Percentiles rank a stretch among this genome's conserved stretches.
Conservation (phyloP, 2,329 filamentous ascomycete species). For the Penicillium sp. region DNA sequence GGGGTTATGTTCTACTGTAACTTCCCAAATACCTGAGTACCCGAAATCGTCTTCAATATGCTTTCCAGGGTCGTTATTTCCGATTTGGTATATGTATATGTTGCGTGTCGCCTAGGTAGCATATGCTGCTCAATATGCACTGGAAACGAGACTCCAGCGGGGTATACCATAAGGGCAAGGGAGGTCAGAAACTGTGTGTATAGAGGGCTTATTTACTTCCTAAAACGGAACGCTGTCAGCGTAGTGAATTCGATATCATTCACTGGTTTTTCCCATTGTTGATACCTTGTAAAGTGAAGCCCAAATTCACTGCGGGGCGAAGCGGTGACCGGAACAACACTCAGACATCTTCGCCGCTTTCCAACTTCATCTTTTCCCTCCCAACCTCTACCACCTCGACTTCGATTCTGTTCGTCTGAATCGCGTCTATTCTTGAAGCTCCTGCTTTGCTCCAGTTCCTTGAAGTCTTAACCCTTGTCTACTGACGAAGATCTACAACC, state of each 20-base stretch:
- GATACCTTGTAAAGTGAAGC: not conserved
- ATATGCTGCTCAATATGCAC: too few species aligned
- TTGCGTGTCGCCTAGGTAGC: too few species aligned
- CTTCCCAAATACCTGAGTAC: not conserved
- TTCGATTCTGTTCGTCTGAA: constrained; percentile 11
- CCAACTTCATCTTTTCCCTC: constrained; percentile 2
- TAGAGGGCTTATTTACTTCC: too few species aligned
- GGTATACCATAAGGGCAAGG: too few species aligned
- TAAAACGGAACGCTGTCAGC: too few species aligned
- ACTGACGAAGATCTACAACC: constrained; percentile 4
- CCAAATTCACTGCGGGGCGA: constrained; percentile 17
- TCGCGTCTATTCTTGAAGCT: not conserved
- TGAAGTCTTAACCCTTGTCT: not conserved
- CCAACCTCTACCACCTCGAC: not conserved
- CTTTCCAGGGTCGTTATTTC: too few species aligned
- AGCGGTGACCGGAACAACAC: constrained; percentile 21
- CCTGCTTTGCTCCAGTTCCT: not conserved
- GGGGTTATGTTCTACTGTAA: not conserved
- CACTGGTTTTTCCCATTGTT: too few species aligned
- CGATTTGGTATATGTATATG: too few species aligned
- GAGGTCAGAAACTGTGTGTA: too few species aligned
- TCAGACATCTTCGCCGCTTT: constrained; percentile 7
- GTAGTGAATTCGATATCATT: too few species aligned
- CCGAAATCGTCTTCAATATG: too few species aligned
- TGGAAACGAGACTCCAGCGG: too few species aligned